Conservation (phyloP, 192 early-diverging fungal species). For the Rhizophagus sp. region DNA sequence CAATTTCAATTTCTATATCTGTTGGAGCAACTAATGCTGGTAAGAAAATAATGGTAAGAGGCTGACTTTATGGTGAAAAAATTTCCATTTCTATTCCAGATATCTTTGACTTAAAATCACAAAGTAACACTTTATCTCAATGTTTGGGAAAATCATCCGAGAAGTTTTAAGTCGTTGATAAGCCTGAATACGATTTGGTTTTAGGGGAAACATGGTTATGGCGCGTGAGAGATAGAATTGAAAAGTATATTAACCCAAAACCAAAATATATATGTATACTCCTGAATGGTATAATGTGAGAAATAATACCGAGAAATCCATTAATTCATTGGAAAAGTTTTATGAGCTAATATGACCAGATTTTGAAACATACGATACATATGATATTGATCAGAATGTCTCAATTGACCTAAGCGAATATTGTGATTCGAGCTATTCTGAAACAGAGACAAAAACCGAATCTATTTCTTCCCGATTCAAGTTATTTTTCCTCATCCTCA, state of each 20-base stretch:
- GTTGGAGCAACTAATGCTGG: slow-evolving; percentile 23
- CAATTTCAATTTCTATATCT: too few relatives aligned
- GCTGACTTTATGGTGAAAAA: slow-evolving; percentile 19
- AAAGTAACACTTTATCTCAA: neutral
- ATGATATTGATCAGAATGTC: too few relatives aligned
- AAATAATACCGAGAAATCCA: too few relatives aligned
- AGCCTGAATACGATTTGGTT: slow-evolving; percentile 24
- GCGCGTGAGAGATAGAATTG: neutral
- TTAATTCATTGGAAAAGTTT: too few relatives aligned
- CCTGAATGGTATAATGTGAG: too few relatives aligned
- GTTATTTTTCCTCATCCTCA: too few relatives aligned
- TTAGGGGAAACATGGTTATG: slow-evolving; percentile 15
- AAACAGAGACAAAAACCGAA: too few relatives aligned
- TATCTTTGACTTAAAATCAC: slow-evolving; percentile 9
- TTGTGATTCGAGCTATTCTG: too few relatives aligned
- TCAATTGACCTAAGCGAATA: too few relatives aligned
- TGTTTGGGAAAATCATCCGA: neutral
- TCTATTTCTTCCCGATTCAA: too few relatives aligned
- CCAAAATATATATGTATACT: neutral
- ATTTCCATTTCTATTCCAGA: slow-evolving; percentile 15
- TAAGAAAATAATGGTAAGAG: slow-evolving; percentile 18
- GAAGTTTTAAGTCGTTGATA: slow-evolving; percentile 19
- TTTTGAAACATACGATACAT: too few relatives aligned
- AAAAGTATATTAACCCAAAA: slow-evolving; percentile 6
- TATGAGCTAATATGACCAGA: too few relatives aligned